Conservation (phyloP, 768 basidiomycete species). For the Termitomyces eurrhizus region DNA sequence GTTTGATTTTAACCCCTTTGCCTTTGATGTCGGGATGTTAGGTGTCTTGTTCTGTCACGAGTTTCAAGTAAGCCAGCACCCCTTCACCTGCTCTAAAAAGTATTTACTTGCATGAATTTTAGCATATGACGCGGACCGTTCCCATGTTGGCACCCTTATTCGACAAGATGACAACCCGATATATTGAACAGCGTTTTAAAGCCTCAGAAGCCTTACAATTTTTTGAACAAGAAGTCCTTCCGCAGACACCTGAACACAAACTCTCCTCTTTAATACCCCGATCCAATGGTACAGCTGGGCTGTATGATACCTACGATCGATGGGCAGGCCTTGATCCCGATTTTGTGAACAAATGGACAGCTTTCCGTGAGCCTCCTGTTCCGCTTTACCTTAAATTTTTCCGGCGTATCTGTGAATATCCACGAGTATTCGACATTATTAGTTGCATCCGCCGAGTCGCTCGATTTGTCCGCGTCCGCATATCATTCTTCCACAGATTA, state of each 20-base stretch:
- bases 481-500: no score
- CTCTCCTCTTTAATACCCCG: no score
- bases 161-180: constrained; percentile 21
- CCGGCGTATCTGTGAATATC: neutral
- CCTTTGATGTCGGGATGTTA: constrained; percentile 18
- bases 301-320: constrained; percentile 9
- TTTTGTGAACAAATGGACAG: constrained; percentile 17
- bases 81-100: no score
- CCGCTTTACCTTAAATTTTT: neutral
- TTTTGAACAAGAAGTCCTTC: constrained; percentile 14
- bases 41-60: neutral
- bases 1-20: constrained; percentile 23
- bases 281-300: no score
- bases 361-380: constrained; percentile 15
- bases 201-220: constrained; percentile 23
- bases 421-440: neutral
- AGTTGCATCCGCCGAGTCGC: neutral
- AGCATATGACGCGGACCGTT: constrained; percentile 13
- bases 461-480: neutral
- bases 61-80: neutral
- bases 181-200: constrained; percentile 20
- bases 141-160: no score
- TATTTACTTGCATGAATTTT: neutral
- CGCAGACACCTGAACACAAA: no score
- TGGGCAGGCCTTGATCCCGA: constrained; percentile 16